phyloP scores from a whole-genome alignment of 148 eudicot genomes.

The Rhododendron molle region DNA sequence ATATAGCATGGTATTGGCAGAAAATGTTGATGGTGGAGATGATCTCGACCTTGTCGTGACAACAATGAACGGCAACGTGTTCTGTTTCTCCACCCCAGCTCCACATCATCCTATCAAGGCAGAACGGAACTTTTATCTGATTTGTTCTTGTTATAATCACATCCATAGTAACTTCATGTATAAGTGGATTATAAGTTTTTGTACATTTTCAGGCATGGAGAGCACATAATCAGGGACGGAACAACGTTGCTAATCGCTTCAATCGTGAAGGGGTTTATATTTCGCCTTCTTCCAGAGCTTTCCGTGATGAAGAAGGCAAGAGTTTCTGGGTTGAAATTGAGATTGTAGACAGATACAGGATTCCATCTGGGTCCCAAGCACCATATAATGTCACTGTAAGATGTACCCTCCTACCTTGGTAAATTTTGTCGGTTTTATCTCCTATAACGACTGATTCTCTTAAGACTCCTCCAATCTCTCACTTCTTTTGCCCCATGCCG shows the following conservation, averaged over 20 bases:
- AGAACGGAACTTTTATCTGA: neutral
- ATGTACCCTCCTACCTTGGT: conserved; percentile 1
- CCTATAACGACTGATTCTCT: neutral
- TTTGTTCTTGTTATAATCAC: neutral
- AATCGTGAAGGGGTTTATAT: conserved; percentile 87
- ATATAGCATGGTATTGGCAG: conserved; percentile 99
- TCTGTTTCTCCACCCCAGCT: conserved; percentile 94
- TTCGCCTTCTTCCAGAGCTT: conserved; percentile 69
- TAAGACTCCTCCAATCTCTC: neutral
- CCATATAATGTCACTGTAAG: conserved; percentile 95
- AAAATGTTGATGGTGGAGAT: conserved; percentile 97
- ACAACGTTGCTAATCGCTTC: conserved; percentile 64
- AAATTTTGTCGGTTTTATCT: neutral
- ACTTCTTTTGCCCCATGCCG: neutral
- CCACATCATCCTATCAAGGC: conserved; percentile 96
- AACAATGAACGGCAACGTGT: conserved; percentile 98
- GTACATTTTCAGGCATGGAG: conserved; percentile 68
- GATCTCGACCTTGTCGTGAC: conserved; percentile 98
- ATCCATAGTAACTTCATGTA: neutral
- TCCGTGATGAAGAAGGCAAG: conserved; percentile 97
- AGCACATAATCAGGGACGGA: conserved; percentile 77
- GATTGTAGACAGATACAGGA: conserved; percentile 78
- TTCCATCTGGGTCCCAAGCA: conserved; percentile 84
- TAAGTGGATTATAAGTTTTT: neutral
- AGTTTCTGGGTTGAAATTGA: conserved; percentile 87